Evolutionary conservation across 345 rosid species (phyloP).

Genomic region (Aquilaria sinensis): DNA sequence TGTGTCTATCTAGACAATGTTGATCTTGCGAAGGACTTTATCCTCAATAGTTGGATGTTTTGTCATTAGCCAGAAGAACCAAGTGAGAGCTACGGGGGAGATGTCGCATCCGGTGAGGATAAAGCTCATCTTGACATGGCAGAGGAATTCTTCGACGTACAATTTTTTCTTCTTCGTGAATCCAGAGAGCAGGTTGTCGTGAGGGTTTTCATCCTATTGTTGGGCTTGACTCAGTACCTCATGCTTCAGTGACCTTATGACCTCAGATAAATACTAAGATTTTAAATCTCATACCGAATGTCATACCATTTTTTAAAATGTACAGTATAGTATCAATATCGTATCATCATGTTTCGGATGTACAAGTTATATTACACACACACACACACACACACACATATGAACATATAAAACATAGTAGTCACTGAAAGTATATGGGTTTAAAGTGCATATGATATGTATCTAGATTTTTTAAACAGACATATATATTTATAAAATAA

Average conservation of each 20-base stretch:
- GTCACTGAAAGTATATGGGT: no score
- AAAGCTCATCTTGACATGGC: constrained; percentile 89
- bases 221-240: constrained; percentile 43
- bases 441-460: no score
- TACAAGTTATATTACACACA: no score
- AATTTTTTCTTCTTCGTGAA: constrained; percentile 86
- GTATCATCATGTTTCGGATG: no score
- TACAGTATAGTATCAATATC: no score
- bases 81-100: constrained; percentile 80
- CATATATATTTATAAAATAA: no score
- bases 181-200: constrained; percentile 81
- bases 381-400: no score
- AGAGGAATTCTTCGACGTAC: constrained; percentile 68
- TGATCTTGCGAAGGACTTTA: constrained; percentile 58
- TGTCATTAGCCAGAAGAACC: constrained; percentile 85
- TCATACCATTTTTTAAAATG: no score
- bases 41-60: constrained; percentile 62
- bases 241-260: constrained; percentile 62
- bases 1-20: constrained; percentile 52
- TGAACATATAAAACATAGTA: no score
- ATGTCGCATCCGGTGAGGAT: constrained; percentile 98
- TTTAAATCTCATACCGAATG: no score
- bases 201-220: constrained; percentile 38
- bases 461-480: no score
- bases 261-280: constrained; percentile 44